Conservation (phyloP, 1,284 basidiomycete genomes). For the Xerocomus amazonicus region DNA sequence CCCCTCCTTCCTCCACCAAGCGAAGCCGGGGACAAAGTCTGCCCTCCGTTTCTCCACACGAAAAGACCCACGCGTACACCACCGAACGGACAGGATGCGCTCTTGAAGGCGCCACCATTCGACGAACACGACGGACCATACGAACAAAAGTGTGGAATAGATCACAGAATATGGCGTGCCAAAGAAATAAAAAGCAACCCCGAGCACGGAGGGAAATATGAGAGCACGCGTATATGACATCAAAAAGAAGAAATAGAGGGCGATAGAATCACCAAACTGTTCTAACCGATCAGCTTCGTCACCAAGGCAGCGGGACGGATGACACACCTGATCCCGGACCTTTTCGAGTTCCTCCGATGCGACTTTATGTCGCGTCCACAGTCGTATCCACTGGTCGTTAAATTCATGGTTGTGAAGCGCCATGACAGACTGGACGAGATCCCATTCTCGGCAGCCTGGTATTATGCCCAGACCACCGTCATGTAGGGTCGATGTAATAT, state of each 20-base stretch:
- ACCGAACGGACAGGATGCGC: constrained; percentile 73
- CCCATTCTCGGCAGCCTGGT: constrained; percentile 68
- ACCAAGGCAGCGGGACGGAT: not conserved
- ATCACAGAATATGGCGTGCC: constrained; percentile 68
- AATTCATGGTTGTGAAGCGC: constrained; percentile 80
- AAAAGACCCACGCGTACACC: constrained; percentile 75
- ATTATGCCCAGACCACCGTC: constrained; percentile 82
- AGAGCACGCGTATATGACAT: constrained; percentile 79
- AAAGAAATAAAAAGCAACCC: constrained; percentile 60
- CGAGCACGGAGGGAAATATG: constrained; percentile 62
- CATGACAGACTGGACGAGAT: constrained; percentile 75
- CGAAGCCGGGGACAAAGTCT: constrained; percentile 54
- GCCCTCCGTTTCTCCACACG: constrained; percentile 75
- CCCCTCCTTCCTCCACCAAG: constrained; percentile 77
- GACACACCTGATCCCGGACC: constrained; percentile 39
- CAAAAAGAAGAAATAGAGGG: constrained; percentile 91
- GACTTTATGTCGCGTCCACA: constrained; percentile 30
- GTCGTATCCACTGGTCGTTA: constrained; percentile 49
- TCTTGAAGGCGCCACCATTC: constrained; percentile 89
- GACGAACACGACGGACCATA: constrained; percentile 85
- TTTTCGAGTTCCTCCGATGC: constrained; percentile 36
- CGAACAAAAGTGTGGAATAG: constrained; percentile 72
- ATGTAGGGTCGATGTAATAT: constrained; percentile 63
- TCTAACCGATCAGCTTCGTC: constrained; percentile 1
- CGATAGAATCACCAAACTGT: constrained; percentile 83